phyloP scores from a whole-genome alignment of 73 alveolate genomes.

The Durusdinium trenchii region DNA sequence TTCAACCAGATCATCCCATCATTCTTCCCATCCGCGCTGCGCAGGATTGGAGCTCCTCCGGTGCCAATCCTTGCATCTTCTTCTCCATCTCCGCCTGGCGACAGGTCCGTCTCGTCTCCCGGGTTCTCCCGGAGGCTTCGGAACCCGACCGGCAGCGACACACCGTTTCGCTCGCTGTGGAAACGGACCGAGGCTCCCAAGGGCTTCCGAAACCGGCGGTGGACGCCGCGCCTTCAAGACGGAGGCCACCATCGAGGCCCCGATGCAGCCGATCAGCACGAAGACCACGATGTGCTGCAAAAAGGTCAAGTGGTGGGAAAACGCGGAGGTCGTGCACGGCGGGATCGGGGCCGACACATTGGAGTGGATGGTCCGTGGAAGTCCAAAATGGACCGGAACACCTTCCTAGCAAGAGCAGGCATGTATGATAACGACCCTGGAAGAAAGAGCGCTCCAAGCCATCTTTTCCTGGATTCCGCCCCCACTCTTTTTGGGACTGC shows the following conservation, averaged over 20 bases:
- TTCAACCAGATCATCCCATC: too few species aligned
- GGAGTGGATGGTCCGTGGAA: too few species aligned
- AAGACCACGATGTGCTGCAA: conserved; percentile 84
- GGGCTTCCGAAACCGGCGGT: neutral
- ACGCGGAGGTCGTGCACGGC: neutral
- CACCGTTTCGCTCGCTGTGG: neutral
- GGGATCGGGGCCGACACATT: neutral
- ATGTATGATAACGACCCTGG: too few species aligned
- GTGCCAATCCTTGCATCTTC: conserved; percentile 80
- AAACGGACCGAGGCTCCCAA: neutral
- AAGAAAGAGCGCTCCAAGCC: too few species aligned
- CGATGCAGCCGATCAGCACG: conserved; percentile 95
- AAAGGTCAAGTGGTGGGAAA: neutral
- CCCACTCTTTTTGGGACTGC: too few species aligned
- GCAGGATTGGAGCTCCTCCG: neutral
- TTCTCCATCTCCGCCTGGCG: conserved; percentile 80
- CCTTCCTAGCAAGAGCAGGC: too few species aligned
- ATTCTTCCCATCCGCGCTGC: too few species aligned
- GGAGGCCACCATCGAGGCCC: conserved; percentile 92
- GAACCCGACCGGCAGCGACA: too few species aligned
- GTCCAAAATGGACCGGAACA: too few species aligned
- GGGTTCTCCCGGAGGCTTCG: too few species aligned
- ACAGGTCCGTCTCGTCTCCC: neutral
- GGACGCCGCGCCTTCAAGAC: conserved; percentile 53
- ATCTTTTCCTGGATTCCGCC: too few species aligned